A percentile compares a stretch with the other conserved stretches of the same genome.
Conservation (phyloP, 441 rosid species). For the Gossypium trilobum region DNA sequence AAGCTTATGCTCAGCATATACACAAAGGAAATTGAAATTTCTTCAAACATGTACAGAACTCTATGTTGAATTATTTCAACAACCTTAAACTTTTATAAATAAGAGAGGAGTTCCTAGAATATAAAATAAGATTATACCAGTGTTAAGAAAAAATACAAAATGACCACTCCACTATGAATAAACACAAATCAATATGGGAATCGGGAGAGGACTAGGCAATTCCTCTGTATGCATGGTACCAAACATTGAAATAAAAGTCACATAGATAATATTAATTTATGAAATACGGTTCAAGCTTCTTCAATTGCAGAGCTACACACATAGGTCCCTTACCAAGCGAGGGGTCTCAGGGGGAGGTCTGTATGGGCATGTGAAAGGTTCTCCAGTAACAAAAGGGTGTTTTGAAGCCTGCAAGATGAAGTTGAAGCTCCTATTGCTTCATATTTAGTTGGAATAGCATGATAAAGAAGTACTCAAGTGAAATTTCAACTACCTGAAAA, state of each 20-base stretch:
- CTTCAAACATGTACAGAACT: neutral
- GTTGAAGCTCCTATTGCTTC: slow-evolving; percentile 2
- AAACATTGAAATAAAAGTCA: slow-evolving; percentile 3
- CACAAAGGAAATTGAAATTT: neutral
- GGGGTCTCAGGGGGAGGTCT: slow-evolving; percentile 78
- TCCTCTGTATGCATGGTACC: neutral
- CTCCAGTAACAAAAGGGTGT: slow-evolving; percentile 98
- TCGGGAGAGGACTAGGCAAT: neutral
- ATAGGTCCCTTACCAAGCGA: slow-evolving; percentile 52
- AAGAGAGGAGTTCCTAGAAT: neutral
- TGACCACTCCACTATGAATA: neutral
- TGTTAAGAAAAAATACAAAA: neutral
- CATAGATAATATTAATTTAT: neutral
- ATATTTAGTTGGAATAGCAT: slow-evolving; percentile 11
- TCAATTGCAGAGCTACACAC: neutral
- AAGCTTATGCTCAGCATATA: neutral
- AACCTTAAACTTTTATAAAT: neutral
- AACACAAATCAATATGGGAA: neutral
- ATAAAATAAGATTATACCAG: neutral
- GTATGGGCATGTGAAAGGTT: slow-evolving; percentile 90
- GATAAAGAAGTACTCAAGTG: slow-evolving; percentile 5
- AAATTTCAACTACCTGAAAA: slow-evolving; percentile 60
- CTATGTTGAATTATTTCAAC: slow-evolving; percentile 1
- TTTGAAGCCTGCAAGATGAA: slow-evolving; percentile 73
- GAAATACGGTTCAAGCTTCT: neutral